Evolutionary conservation across 768 basidiomycete species (phyloP), one percentile per base, ranked within the genome.

Genomic region (Coprinopsis sp.): DNA sequence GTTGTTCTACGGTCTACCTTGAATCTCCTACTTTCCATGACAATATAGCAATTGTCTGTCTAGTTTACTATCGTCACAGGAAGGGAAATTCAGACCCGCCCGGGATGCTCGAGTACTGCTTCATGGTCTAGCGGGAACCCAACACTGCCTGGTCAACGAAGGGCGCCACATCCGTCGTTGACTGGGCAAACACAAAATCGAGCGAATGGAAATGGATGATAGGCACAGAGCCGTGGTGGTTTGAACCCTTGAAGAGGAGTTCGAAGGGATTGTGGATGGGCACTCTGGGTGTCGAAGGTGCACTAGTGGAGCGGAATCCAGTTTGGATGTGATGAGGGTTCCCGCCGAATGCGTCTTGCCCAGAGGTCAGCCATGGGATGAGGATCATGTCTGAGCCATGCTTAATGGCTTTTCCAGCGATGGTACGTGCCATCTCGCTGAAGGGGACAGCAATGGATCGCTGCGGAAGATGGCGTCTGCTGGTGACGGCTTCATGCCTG

Each of bases 201-300:
- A 95, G 79, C 53, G 96, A 95, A 28, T 86, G 82, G 0, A 91
- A 84, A 56, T 96, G 90, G 5, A 79, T 65, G 3, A 73, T 63
- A 1, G 80, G 76, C 0, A 77, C 62, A 6, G 37, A 13, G 3
- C 63, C 68, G 43, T 75, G 72, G 1, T 52, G 66, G 47, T 56
- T 42, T 18, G 54, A 38, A 2, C 63, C 51, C 42, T 64, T 67
- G 66, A 88, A 88, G 3, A 87, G 56, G 3, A 70, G 53, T 29
- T 91, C 90, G 63, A 96, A 91, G 0, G 94, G 87, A 46, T 82
- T 85, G 50, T 67, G 34, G 25, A 64, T 56, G 12, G 51, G 25
- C 28, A 49, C 49, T 23, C 46, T 11, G 46, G 37, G 24, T 38
- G 37, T 16, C 36, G 18, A 21, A 16, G 24, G 39, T 19, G 30